Base-by-base conservation (phyloP, 2,329 filamentous ascomycete genomes). In the Botryotinia globosa region DNA sequence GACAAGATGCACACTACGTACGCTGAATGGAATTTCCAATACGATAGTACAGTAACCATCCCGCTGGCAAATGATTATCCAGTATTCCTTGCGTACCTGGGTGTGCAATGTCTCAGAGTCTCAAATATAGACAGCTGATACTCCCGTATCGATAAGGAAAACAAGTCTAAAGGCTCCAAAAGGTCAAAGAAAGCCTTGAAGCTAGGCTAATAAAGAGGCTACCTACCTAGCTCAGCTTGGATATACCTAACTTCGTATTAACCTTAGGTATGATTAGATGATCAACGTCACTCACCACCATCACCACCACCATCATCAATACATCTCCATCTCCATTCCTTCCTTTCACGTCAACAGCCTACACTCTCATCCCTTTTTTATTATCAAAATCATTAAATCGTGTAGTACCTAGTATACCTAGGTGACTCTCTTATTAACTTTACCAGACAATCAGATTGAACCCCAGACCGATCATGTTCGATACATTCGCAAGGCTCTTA, bases 401-500 rank as follows among this genome's bases (percentile, higher is more conserved):
- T 39, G 44, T 22, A 42, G n/a, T 45, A n/a, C n/a, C 51, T 61
- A 59, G 66, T 32, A 39, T n/a, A 32, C 25, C 29, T 71, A 25
- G 56, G 45, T 32, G 42, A 34, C n/a, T 22, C 54, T 44, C 29
- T 8, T 18, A n/a, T 8, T 18, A n/a, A n/a, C 20, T 44, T 51
- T 39, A 29, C 62, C 48, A 72, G 37, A 45, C n/a, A 45, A 45
- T n/a, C 20, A 18, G 12, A 44, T 44, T 70, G 59, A 66, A 14
- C 14, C 12, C 45, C 32, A 29, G 48, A 51, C 48, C 73, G 39
- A 80, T 76, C 82, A 93, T 94, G 91, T 94, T 94, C 80, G 90
- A 92, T 82, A 87, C 94, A 78, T 87, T 94, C 78, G 89, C 92
- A 78, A 92, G 93, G 83, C 85, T 94, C 78, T 85, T 94, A 82